Evolutionary conservation across 2,329 filamentous ascomycete species (phyloP).

Genomic region (Cordyceps fumosorosea): DNA sequence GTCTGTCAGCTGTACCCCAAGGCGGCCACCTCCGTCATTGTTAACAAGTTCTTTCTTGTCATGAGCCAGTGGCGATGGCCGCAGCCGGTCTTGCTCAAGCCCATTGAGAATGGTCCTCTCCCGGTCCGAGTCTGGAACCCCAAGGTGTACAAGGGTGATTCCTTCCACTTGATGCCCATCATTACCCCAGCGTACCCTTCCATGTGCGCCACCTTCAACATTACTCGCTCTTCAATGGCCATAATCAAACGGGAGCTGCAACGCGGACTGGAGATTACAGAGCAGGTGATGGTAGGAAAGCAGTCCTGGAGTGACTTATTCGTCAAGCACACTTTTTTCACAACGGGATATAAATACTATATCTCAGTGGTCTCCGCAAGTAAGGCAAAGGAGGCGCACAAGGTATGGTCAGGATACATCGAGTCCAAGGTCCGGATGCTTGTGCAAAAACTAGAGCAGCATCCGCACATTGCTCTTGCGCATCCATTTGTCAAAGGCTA

Average conservation of each 20-base stretch:
- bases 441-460: slow-evolving; percentile 74
- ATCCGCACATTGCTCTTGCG: slow-evolving; percentile 72
- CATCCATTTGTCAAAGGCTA: slow-evolving; percentile 93
- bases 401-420: slow-evolving; percentile 83
- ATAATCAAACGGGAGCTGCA: slow-evolving; percentile 80
- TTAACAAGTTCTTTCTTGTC: slow-evolving; percentile 90
- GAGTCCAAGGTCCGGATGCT: slow-evolving; percentile 89
- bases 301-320: slow-evolving; percentile 84
- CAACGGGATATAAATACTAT: slow-evolving; percentile 89
- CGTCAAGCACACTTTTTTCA: slow-evolving; percentile 87
- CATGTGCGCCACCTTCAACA: slow-evolving; percentile 96
- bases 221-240: slow-evolving; percentile 76
- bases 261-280: slow-evolving; percentile 69
- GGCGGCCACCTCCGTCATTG: slow-evolving; percentile 79
- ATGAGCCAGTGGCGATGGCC: slow-evolving; percentile 93
- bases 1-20: slow-evolving; percentile 95
- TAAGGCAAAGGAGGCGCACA: slow-evolving; percentile 75
- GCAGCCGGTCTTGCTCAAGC: slow-evolving; percentile 82
- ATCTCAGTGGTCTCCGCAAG: slow-evolving; percentile 80
- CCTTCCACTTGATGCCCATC: slow-evolving; percentile 90
- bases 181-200: slow-evolving; percentile 96
- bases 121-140: slow-evolving; percentile 93
- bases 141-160: slow-evolving; percentile 73
- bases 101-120: slow-evolving; percentile 74
- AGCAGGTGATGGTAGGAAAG: slow-evolving; percentile 71